Conservation (phyloP, 306 rosid genomes). For the Sindora glabra region DNA sequence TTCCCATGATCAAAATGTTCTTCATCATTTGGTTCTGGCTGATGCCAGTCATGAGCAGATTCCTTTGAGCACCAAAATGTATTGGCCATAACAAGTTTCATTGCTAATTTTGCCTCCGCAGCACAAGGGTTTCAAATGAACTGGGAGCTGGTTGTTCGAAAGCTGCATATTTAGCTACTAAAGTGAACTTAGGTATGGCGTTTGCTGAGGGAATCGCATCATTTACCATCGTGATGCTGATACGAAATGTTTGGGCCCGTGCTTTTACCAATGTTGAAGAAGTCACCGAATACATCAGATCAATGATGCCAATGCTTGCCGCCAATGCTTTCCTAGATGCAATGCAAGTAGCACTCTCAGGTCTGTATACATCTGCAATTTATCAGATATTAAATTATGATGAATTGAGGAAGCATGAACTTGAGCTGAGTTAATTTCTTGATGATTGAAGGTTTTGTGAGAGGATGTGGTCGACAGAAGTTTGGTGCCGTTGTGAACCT, state of each 20-base stretch:
- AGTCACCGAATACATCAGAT: constrained; percentile 34
- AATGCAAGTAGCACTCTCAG: constrained; percentile 44
- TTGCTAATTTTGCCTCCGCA: no score
- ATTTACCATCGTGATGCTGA: constrained; percentile 29
- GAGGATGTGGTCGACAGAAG: constrained; percentile 62
- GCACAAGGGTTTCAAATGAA: no score
- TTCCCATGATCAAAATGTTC: background rate
- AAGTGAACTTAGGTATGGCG: background rate
- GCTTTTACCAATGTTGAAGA: constrained; percentile 50
- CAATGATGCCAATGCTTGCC: constrained; percentile 43
- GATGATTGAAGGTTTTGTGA: constrained; percentile 28
- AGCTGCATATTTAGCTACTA: no score
- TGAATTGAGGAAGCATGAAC: background rate
- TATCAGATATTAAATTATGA: background rate
- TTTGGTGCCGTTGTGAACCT: constrained; percentile 50
- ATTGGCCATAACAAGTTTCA: no score
- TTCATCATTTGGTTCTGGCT: background rate
- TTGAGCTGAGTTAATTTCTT: background rate
- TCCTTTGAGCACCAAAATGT: background rate
- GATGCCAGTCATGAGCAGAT: background rate
- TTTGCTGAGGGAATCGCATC: constrained; percentile 18
- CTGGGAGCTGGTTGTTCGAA: no score
- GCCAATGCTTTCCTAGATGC: constrained; percentile 37
- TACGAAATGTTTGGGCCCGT: constrained; percentile 55
- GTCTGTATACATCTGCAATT: background rate